Base-by-base conservation (phyloP, 2,329 filamentous ascomycete genomes). In the Apiospora saccharicola region DNA sequence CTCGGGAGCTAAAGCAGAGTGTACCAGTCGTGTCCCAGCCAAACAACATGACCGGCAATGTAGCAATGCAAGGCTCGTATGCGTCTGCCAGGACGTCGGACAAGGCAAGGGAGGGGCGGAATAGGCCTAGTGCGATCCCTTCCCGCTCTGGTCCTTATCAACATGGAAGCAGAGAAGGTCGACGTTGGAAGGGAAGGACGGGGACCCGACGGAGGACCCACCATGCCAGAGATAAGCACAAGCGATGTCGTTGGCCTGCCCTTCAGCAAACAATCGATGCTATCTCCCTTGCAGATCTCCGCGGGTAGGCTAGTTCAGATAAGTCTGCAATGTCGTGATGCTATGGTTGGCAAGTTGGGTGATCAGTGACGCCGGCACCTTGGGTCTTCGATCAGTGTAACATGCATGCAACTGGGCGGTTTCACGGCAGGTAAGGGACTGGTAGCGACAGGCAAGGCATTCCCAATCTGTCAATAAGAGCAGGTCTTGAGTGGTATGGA, bases 161-260 rank as follows among this genome's bases (percentile, higher is more conserved):
- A n/a, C 34, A 14, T 30, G 26, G 26, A 30, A 30, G 6, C 37
- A 41, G 8, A 6, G 46, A n/a, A 7, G 19, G n/a, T 26, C 67
- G 26, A 47, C 53, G 67, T 68, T 51, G 47, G n/a, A 43, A 73
- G 73, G 67, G 70, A 71, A 73, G 53, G 72, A 70, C 69, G 68
- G 71, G 37, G 37, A 10, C 37, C 37, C 37, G 37, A 61, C 51
- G 19, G 70, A 41, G 64, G 67, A 51, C 68, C 73, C 72, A 72
- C 73, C 53, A 70, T 44, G 46, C 53, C 24, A 75, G 73, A 77
- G 76, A 77, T 77, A 77, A 77, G 75, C 71, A 75, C 67, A 53
- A 44, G 53, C 37, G 71, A 69, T 74, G 71, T 76, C 72, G 76
- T 74, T 77, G 76, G 76, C 70, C 73, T 72, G 47, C 41, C 26